Evolutionary conservation across 78 protist genomes (phyloP).

Genomic region (Monosiga brevicollis): DNA sequence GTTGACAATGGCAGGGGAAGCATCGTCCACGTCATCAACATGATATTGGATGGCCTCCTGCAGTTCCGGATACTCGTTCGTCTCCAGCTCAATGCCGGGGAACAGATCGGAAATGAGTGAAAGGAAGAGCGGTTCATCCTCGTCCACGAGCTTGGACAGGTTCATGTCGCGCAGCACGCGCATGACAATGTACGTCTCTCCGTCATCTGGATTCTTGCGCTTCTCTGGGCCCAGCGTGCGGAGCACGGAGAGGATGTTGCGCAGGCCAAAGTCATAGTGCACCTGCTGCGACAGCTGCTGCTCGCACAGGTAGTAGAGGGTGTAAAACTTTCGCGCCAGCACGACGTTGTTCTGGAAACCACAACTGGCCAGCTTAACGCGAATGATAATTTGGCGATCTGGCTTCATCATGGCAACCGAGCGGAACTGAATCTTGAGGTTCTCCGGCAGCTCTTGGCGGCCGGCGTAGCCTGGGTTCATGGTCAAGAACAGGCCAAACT

Average conservation of each 20-base stretch:
- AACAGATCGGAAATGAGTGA: conserved; percentile 74
- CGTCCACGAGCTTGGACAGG: conserved; percentile 83
- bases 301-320: conserved; percentile 86
- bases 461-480: conserved; percentile 93
- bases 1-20: conserved; percentile 9
- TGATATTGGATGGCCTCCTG: not conserved
- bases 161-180: conserved; percentile 68
- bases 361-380: conserved; percentile 87
- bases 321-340: conserved; percentile 83
- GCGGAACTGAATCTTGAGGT: conserved; percentile 78
- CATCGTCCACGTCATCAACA: conserved; percentile 12
- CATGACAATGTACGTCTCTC: conserved; percentile 36
- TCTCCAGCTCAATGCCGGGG: conserved; percentile 61
- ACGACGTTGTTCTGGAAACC: conserved; percentile 85
- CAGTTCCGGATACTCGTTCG: conserved; percentile 11
- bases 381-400: conserved; percentile 63
- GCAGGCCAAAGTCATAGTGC: conserved; percentile 99
- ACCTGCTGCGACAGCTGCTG: conserved; percentile 81
- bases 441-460: conserved; percentile 89
- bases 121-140: conserved; percentile 76
- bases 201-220: conserved; percentile 39
- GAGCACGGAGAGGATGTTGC: conserved; percentile 90
- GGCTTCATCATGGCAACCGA: conserved; percentile 89
- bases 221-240: conserved; percentile 79
- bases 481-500: conserved; percentile 71